phyloP scores from a whole-genome alignment of 2,329 filamentous ascomycete genomes.

The Ampelomyces quisqualis region DNA sequence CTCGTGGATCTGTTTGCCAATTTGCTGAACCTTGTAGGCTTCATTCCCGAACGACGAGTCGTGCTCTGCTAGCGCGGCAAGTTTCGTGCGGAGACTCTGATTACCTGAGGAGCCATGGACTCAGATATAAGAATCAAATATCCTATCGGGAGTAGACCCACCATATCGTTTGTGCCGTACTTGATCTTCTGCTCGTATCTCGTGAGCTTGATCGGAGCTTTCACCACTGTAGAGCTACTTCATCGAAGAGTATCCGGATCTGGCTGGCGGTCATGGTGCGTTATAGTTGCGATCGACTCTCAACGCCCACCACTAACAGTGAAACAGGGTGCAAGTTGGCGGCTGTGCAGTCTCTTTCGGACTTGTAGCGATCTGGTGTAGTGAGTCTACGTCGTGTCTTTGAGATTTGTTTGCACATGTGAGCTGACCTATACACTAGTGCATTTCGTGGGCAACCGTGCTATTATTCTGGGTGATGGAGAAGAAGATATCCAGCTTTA shows the following conservation, averaged over 20 bases:
- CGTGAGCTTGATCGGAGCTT: conserved; percentile 72
- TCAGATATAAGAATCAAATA: conserved; percentile 28
- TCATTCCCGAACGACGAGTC: not conserved
- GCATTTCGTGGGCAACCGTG: conserved; percentile 83
- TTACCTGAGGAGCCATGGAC: conserved; percentile 7
- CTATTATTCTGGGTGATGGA: conserved; percentile 69
- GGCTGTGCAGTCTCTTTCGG: conserved; percentile 49
- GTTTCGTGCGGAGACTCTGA: not conserved
- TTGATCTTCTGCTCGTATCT: conserved; percentile 60
- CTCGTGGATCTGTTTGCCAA: not conserved
- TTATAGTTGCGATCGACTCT: too few species aligned
- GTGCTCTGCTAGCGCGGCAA: not conserved
- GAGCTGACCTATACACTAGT: conserved; percentile 32
- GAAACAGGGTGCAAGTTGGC: conserved; percentile 46
- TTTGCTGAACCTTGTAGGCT: not conserved
- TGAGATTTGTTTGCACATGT: not conserved
- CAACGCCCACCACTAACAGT: conserved; percentile 9
- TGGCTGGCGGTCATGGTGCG: conserved; percentile 38
- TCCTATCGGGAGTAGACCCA: conserved; percentile 37
- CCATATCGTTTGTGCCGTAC: conserved; percentile 44
- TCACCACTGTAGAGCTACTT: conserved; percentile 78
- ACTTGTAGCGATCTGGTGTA: conserved; percentile 53
- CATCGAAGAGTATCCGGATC: conserved; percentile 68
- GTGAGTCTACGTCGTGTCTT: not conserved
- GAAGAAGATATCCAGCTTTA: conserved; percentile 64